These are phyloP conservation scores for Plasmodium knowlesi DNA, from an alignment of 169 alveolate genomes.

Conservation along the genomic window DNA sequence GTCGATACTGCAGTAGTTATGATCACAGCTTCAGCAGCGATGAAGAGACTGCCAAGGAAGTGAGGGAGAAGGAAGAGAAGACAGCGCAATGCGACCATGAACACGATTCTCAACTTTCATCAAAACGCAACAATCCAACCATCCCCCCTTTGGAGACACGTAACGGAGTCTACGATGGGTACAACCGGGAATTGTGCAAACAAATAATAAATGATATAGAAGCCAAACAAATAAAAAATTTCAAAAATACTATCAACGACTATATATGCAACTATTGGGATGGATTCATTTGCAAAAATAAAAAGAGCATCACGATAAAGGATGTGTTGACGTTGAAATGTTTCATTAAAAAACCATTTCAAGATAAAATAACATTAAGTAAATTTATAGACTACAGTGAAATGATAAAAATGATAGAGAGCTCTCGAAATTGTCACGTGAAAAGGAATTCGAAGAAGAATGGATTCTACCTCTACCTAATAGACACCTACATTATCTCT, in stretches of 20 bases:
- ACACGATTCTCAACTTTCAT: neutral
- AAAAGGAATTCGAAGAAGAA: neutral
- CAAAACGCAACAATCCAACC: neutral
- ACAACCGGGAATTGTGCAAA: neutral
- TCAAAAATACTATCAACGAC: slow-evolving; percentile 62
- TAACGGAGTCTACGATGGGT: neutral
- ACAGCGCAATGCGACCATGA: neutral
- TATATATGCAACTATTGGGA: slow-evolving; percentile 81
- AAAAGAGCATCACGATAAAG: slow-evolving; percentile 77
- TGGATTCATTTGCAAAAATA: slow-evolving; percentile 80
- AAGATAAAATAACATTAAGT: slow-evolving; percentile 75
- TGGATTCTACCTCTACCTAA: slow-evolving; percentile 57
- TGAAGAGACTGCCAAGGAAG: neutral
- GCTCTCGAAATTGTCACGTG: slow-evolving; percentile 50
- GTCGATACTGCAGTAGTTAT: neutral
- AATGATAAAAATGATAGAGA: slow-evolving; percentile 76
- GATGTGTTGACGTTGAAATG: slow-evolving; percentile 77
- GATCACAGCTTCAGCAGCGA: neutral
- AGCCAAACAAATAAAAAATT: slow-evolving; percentile 32
- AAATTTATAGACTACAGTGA: slow-evolving; percentile 62
- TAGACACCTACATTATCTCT: slow-evolving; percentile 49
- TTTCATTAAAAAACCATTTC: slow-evolving; percentile 76
- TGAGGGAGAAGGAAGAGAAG: neutral
- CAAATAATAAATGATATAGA: slow-evolving; percentile 13
- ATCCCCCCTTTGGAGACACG: neutral